phyloP scores from a whole-genome alignment of 2,329 filamentous ascomycete genomes.

The Botryotinia globosa region DNA sequence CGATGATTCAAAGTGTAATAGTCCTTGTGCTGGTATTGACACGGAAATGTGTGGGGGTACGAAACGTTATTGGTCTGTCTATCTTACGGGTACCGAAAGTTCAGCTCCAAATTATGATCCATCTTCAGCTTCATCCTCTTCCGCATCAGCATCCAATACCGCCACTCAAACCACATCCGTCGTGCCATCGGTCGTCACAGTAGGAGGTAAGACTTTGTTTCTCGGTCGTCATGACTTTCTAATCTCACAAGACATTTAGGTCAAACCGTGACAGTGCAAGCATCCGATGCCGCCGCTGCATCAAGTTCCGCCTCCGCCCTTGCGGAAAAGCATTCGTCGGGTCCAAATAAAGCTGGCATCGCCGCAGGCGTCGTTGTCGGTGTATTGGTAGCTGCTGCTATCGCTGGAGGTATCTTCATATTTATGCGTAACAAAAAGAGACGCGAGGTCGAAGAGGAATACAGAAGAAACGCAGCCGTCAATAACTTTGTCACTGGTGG shows the following conservation, averaged over 20 bases:
- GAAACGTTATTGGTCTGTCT: slow-evolving; percentile 31
- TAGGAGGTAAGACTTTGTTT: slow-evolving; percentile 20
- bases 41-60: slow-evolving; percentile 35
- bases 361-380: slow-evolving; percentile 86
- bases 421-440: slow-evolving; percentile 73
- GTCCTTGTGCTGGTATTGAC: slow-evolving; percentile 34
- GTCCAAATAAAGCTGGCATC: slow-evolving; percentile 64
- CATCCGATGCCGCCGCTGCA: slow-evolving; percentile 22
- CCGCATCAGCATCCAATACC: slow-evolving; percentile 19
- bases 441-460: slow-evolving; percentile 77
- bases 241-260: slow-evolving; percentile 19
- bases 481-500: slow-evolving; percentile 69
- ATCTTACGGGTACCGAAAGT: slow-evolving; percentile 30
- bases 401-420: slow-evolving; percentile 68
- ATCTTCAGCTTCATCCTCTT: slow-evolving; percentile 21
- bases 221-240: background rate
- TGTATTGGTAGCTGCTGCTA: slow-evolving; percentile 64
- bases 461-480: slow-evolving; percentile 75
- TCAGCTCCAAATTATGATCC: slow-evolving; percentile 23
- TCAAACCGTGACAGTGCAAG: slow-evolving; percentile 36
- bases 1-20: slow-evolving; percentile 29
- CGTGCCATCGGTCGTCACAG: slow-evolving; percentile 34
- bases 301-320: slow-evolving; percentile 18
- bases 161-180: slow-evolving; percentile 27
- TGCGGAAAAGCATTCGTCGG: slow-evolving; percentile 5